Evolutionary conservation across 345 rosid genomes (phyloP), one percentile per base, ranked within the genome.

Genomic region (Populus tremula): DNA sequence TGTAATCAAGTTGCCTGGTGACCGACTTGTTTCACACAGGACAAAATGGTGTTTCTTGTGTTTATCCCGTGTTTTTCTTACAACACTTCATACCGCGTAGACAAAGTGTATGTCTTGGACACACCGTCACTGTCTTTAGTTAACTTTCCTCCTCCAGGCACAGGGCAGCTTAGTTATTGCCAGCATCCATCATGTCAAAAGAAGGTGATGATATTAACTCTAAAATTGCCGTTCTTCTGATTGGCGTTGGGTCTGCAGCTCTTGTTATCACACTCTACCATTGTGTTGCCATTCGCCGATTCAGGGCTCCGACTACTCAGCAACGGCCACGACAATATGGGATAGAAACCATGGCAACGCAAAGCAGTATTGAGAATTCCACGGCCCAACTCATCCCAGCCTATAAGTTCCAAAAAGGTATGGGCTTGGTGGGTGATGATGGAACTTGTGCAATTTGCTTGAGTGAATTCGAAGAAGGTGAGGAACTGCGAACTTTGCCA

Each of bases 211-310:
- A 47, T 49, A 14, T 81, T 18, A 38, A 69, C 50, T 0, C 38
- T 35, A 78, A 38, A 35, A 5, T 84, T 4, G 67, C 81, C 18
- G 14, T 81, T 25, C 63, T 83, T 73, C 75, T 87, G 11, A 36
- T 83, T 33, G 79, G 84, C 4, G 18, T 86, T 0, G 87, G 86
- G 18, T 82, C 85, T 0, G 84, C 86, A 0, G 88, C 84, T 8
- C 35, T 88, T 0, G 81, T 87, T 12, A 70, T 79, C 70, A 74
- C 83, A n/a, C 49, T 88, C 81, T 87, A 85, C 86, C 88, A 83
- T 9, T 87, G 87, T 82, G 10, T 86, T 1, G 36, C 79, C 39
- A 23, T 33, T 1, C 50, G 50, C 50, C 50, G 50, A 5, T 45
- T 13, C 50, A 12, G 50, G 50, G 50, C 50, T 13, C 3, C 16